A percentile compares a stretch with the other conserved stretches of the same genome.
Conservation (phyloP, 257 asterid genomes). For the Solanum bulbocastanum region DNA sequence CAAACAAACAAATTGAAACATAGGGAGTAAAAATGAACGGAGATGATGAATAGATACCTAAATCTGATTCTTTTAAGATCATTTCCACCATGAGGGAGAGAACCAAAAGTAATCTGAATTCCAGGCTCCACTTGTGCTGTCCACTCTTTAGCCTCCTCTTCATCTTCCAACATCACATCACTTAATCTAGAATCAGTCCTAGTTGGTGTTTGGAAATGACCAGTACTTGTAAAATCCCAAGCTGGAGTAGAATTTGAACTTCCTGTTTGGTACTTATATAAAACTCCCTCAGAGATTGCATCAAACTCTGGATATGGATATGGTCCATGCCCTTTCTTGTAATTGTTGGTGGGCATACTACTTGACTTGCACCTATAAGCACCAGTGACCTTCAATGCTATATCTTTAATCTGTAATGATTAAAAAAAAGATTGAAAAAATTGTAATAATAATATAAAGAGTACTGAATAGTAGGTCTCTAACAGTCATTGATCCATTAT, state of each 20-base stretch:
- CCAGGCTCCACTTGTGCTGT: constrained; percentile 91
- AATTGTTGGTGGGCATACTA: constrained; percentile 24
- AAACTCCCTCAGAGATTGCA: constrained; percentile 52
- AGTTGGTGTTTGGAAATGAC: constrained; percentile 9
- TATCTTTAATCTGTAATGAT: constrained; percentile 63
- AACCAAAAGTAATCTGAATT: constrained; percentile 65
- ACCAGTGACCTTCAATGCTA: constrained; percentile 79
- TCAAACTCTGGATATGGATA: constrained; percentile 50
- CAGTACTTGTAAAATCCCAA: constrained; percentile 50
- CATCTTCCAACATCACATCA: constrained; percentile 41
- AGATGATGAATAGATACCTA: constrained; percentile 31
- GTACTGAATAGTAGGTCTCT: not conserved
- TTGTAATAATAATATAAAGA: not conserved
- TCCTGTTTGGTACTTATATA: constrained; percentile 46
- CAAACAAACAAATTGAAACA: not conserved
- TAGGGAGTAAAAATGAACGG: not conserved
- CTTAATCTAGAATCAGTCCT: constrained; percentile 34
- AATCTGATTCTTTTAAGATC: constrained; percentile 84
- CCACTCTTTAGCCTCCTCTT: constrained; percentile 66
- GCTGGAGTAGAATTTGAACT: constrained; percentile 73
- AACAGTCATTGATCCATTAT: not conserved
- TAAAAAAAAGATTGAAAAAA: not conserved
- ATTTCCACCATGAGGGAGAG: constrained; percentile 76
- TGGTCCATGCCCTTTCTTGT: constrained; percentile 37
- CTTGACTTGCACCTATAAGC: constrained; percentile 50